phyloP scores from a whole-genome alignment of 2,329 filamentous ascomycete species.

The Curvularia hawaiiensis region DNA sequence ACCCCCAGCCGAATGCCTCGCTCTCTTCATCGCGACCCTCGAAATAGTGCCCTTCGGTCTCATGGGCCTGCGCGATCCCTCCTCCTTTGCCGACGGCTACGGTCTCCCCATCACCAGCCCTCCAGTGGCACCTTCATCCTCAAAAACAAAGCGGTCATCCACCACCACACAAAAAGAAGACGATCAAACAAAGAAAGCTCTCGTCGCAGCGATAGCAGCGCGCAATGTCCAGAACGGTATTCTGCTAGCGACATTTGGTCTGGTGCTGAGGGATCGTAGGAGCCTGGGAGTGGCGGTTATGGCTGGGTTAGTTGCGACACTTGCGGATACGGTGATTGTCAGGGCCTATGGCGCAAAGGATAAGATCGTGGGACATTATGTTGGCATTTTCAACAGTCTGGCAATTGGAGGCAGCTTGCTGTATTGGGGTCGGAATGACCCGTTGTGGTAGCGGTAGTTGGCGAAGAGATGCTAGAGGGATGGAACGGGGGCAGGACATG shows the following conservation, averaged over 20 bases:
- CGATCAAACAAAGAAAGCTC: conserved; percentile 27
- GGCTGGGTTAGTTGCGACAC: conserved; percentile 28
- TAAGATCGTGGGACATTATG: conserved; percentile 28
- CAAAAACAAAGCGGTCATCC: conserved; percentile 8
- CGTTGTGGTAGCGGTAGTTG: conserved; percentile 17
- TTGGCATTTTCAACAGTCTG: conserved; percentile 32
- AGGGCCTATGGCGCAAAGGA: conserved; percentile 27
- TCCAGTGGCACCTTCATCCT: conserved; percentile 4
- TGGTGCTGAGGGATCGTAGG: conserved; percentile 27
- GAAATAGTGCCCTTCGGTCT: conserved; percentile 31
- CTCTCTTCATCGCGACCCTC: conserved; percentile 29
- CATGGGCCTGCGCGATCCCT: conserved; percentile 24
- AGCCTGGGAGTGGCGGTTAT: conserved; percentile 29
- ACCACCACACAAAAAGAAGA: conserved; percentile 15
- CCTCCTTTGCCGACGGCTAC: conserved; percentile 24
- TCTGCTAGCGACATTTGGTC: conserved; percentile 24
- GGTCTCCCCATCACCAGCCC: conserved; percentile 19
- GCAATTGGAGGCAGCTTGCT: conserved; percentile 30
- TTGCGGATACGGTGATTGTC: conserved; percentile 32
- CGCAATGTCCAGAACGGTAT: conserved; percentile 33
- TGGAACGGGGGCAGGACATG: not conserved
- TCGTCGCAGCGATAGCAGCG: conserved; percentile 31
- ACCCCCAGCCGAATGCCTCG: conserved; percentile 32
- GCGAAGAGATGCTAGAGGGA: not conserved
- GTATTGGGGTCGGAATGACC: conserved; percentile 29